Conservation (phyloP, 129 eudicot species). For the Logfia minima region DNA sequence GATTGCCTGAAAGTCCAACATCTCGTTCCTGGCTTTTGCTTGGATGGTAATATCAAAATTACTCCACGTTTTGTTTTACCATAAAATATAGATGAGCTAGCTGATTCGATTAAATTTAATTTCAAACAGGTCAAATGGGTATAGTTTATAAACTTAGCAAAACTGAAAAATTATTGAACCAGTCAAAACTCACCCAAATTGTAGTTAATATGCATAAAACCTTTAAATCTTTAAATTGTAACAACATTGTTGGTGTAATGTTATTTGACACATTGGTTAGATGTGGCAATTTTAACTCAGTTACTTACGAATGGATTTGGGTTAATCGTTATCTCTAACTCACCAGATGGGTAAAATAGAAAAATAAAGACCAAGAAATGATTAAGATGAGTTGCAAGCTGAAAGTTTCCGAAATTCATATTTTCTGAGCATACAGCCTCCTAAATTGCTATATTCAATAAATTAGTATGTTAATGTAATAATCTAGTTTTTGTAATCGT, state of each 20-base stretch:
- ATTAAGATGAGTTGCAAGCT: too few species aligned
- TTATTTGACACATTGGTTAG: background rate
- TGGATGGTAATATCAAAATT: slow-evolving; percentile 65
- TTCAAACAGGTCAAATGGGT: background rate
- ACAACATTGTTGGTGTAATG: too few species aligned
- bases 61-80: slow-evolving; percentile 8
- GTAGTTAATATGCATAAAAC: background rate
- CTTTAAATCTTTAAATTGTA: too few species aligned
- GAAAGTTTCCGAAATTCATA: too few species aligned
- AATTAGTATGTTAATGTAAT: background rate
- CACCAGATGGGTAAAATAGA: too few species aligned
- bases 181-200: background rate
- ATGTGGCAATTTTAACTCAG: background rate
- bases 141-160: background rate
- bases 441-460: background rate
- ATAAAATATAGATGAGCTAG: background rate
- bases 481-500: too few species aligned
- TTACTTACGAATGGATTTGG: too few species aligned
- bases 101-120: background rate
- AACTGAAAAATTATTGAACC: background rate
- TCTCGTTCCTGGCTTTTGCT: slow-evolving; percentile 79
- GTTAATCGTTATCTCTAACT: too few species aligned
- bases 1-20: slow-evolving; percentile 77
- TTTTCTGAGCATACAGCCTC: background rate
- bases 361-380: too few species aligned